Evolutionary conservation across 805 yeast genomes (phyloP), one percentile per base, ranked within the genome.

Genomic region (Yarrowia phangngaensis): DNA sequence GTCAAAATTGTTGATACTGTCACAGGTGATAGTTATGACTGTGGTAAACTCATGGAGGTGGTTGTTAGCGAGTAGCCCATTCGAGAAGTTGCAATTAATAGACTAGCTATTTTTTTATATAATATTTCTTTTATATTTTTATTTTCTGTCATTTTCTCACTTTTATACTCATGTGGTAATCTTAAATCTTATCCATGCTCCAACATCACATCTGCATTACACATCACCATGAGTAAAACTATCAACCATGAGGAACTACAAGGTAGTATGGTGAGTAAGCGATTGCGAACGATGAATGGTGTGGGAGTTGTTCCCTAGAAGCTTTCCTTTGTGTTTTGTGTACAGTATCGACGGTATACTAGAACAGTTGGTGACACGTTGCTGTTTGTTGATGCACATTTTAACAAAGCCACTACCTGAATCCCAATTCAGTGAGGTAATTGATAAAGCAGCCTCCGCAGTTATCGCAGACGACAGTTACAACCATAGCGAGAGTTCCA

Each of bases 21-120:
- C 27, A 72, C 79, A 14, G 86, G 89, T 3, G 89, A 83, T 51
- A 74, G 78, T 1, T 71, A 79, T 54, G 88, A 79, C 53, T 80
- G 84, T 59, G 88, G 87, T 1, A 73, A 76, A 51, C 65, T 84
- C 47, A 68, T 84, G 27, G 88, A 83, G 56, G 83, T 84, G 2
- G 72, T 79, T 50, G 86, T 84, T 16, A 33, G 40, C 24, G 30
- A 45, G 20, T 41, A 27, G 19, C 30, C 6, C 30, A 5, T 3
- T 27, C 30, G 13, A n/a, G n/a, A n/a, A n/a, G n/a, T n/a, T n/a
- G n/a, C n/a, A n/a, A n/a, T n/a, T n/a, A n/a, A n/a, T n/a, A n/a
- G n/a, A n/a, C n/a, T n/a, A n/a, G n/a, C n/a, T n/a, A n/a, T n/a
- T n/a, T n/a, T n/a, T n/a, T n/a, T n/a, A n/a, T n/a, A n/a, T n/a